These are phyloP conservation scores for Penicillium sp. DNA, from an alignment of 2,329 filamentous ascomycete genomes.

Conservation along the genomic window DNA sequence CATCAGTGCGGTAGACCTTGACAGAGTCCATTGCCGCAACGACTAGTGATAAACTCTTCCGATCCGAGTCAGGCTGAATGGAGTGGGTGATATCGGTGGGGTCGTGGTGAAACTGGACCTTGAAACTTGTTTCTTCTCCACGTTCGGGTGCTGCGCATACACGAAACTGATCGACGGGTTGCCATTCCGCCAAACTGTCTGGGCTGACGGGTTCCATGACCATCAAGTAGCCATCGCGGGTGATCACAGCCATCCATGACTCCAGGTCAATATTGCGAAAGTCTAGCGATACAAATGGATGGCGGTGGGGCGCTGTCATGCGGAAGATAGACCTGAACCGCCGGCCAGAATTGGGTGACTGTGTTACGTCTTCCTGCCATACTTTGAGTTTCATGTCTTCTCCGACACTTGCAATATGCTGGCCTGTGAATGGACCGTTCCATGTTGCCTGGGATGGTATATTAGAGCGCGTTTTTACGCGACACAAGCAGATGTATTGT, in stretches of 20 bases:
- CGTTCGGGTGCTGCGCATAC: constrained; percentile 69
- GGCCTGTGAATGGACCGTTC: constrained; percentile 86
- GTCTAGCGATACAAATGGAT: constrained; percentile 73
- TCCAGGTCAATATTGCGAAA: constrained; percentile 81
- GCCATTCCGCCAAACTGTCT: constrained; percentile 76
- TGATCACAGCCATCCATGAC: constrained; percentile 81
- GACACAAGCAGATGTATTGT: not conserved
- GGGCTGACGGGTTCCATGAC: constrained; percentile 84
- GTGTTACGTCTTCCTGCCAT: constrained; percentile 86
- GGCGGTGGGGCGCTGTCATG: constrained; percentile 65
- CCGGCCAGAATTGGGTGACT: constrained; percentile 69
- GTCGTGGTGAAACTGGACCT: constrained; percentile 84
- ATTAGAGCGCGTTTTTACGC: constrained; percentile 19
- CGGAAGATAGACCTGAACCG: constrained; percentile 73
- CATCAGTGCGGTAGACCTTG: constrained; percentile 75
- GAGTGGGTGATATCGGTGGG: constrained; percentile 69
- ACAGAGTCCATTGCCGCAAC: constrained; percentile 84
- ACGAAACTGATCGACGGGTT: constrained; percentile 71
- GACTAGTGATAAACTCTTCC: constrained; percentile 75
- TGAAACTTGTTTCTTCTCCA: constrained; percentile 84
- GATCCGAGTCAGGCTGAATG: constrained; percentile 75
- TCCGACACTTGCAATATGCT: constrained; percentile 82
- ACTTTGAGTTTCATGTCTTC: constrained; percentile 88
- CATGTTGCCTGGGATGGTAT: constrained; percentile 69
- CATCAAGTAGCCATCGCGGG: constrained; percentile 74